A percentile compares a stretch with the other conserved stretches of the same genome.
These are phyloP conservation scores for Myrica gale DNA, from an alignment of 306 rosid genomes.

Conservation along the genomic window DNA sequence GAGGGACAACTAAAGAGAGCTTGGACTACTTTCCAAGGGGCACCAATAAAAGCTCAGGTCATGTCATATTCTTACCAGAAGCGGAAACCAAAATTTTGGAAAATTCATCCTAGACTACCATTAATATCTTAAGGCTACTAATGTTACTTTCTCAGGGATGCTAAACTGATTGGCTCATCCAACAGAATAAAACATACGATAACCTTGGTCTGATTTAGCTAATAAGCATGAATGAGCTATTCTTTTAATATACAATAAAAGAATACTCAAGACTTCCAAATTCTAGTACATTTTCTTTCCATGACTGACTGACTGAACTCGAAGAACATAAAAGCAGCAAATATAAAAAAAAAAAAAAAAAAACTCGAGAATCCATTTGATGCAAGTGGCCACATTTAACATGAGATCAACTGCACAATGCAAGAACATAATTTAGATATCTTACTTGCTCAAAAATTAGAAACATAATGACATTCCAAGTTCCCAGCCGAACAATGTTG, in stretches of 20 bases:
- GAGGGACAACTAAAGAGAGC: not conserved
- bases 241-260: not conserved
- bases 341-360: not conserved
- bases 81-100: not conserved
- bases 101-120: not conserved
- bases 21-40: not conserved
- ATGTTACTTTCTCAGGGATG: not conserved
- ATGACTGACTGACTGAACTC: not conserved
- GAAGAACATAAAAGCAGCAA: conserved; percentile 1
- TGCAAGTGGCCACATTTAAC: conserved; percentile 12
- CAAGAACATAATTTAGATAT: conserved; percentile 20
- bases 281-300: not conserved
- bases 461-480: conserved; percentile 89
- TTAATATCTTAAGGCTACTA: not conserved
- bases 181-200: not conserved
- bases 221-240: not conserved
- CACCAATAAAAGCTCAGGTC: not conserved
- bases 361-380: conserved; percentile 3
- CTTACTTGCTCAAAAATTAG: conserved; percentile 88
- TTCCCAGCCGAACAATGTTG: conserved; percentile 81
- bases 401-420: not conserved
- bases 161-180: not conserved
- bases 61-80: not conserved
- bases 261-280: not conserved
- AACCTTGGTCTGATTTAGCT: not conserved